Conservation (phyloP, 23 red algal genomes). For the Agarophyton chilense region DNA sequence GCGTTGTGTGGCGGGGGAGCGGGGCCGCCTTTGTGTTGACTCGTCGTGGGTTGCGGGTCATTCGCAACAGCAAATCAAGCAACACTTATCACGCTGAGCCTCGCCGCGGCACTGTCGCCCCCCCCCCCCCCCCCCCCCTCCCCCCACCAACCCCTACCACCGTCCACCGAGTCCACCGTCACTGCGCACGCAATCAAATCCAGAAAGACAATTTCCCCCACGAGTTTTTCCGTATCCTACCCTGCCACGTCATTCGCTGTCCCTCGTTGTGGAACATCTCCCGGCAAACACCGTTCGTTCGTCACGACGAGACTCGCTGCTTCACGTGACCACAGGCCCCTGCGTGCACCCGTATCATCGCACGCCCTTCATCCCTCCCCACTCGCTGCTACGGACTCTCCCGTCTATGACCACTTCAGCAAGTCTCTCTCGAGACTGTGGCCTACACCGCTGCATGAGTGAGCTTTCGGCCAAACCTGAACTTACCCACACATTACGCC, state of each 20-base stretch:
- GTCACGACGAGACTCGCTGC: neutral
- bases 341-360: constrained; percentile 31
- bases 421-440: neutral
- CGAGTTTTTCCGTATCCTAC: neutral
- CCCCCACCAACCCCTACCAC: neutral
- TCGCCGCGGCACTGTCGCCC: neutral
- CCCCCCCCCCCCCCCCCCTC: neutral
- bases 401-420: neutral
- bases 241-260: neutral
- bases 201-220: neutral
- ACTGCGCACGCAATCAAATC: neutral
- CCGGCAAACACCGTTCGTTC: constrained; percentile 4
- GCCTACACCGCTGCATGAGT: neutral
- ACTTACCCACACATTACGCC: constrained; percentile 29
- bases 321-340: constrained; percentile 9
- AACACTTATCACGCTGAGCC: neutral
- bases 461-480: neutral
- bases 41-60: neutral
- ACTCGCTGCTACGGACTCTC: neutral
- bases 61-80: neutral
- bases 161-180: constrained; percentile 25
- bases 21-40: neutral
- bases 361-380: constrained; percentile 10
- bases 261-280: neutral
- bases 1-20: neutral